Evolutionary conservation across 176 grass and related monocot genomes (phyloP).

Genomic region (Eleusine coracana): DNA sequence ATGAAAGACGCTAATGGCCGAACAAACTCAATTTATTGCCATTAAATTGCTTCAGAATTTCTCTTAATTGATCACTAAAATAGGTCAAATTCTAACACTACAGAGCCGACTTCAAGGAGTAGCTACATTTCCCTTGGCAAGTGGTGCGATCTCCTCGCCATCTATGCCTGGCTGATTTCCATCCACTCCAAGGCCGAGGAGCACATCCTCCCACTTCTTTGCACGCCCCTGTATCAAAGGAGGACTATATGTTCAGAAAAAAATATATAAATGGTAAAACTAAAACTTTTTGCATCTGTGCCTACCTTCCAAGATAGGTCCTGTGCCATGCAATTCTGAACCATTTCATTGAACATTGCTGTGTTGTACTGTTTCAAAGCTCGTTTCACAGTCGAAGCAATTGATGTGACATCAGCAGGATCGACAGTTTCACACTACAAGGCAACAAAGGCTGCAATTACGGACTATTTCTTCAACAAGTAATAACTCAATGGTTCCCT

Average conservation of each 20-base stretch:
- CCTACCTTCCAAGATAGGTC: constrained; percentile 82
- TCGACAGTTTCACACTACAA: constrained; percentile 62
- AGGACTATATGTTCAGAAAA: not conserved
- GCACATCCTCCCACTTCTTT: constrained; percentile 75
- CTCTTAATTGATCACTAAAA: no score
- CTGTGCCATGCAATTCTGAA: constrained; percentile 69
- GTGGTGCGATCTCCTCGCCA: constrained; percentile 65
- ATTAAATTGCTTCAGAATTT: no score
- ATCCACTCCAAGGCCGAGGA: constrained; percentile 55
- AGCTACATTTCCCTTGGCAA: constrained; percentile 65
- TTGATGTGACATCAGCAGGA: constrained; percentile 43
- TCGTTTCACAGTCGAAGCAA: constrained; percentile 55
- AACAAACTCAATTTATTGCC: no score
- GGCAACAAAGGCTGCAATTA: constrained; percentile 15
- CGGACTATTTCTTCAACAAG: not conserved
- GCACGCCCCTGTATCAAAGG: constrained; percentile 56
- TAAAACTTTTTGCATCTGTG: not conserved
- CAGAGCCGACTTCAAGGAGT: constrained; percentile 43
- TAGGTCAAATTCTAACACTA: no score
- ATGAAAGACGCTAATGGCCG: no score
- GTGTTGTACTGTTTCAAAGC: constrained; percentile 53
- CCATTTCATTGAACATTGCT: constrained; percentile 51
- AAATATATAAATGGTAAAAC: not conserved
- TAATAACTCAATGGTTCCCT: not conserved
- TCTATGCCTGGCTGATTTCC: constrained; percentile 56